phyloP scores from a whole-genome alignment of 2,329 filamentous ascomycete species.

The Hypocreales sp. region DNA sequence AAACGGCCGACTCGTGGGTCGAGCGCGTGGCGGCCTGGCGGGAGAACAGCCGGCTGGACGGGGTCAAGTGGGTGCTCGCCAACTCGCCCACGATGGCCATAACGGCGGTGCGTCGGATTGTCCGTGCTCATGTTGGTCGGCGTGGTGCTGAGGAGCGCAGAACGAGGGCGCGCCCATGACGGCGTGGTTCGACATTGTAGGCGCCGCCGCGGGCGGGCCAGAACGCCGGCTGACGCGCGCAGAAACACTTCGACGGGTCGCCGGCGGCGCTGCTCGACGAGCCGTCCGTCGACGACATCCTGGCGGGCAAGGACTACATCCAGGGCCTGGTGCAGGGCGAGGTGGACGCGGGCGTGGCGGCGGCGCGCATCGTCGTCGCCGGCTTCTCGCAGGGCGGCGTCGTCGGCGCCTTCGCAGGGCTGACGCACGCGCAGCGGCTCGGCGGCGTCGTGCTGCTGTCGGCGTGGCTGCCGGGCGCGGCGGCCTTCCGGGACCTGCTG shows the following conservation, averaged over 20 bases:
- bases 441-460: conserved; percentile 71
- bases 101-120: conserved; percentile 25
- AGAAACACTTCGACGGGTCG: too few relatives aligned
- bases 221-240: conserved; percentile 53
- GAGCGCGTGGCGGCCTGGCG: conserved; percentile 72
- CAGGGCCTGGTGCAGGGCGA: conserved; percentile 62
- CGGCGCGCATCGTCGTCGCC: conserved; percentile 65
- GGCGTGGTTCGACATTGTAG: conserved; percentile 63
- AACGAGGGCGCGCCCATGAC: conserved; percentile 66
- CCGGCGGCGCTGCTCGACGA: background rate
- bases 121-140: background rate
- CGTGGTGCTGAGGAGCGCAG: too few relatives aligned
- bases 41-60: conserved; percentile 57
- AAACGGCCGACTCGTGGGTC: conserved; percentile 59
- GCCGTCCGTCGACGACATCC: conserved; percentile 23
- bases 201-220: conserved; percentile 15
- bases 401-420: conserved; percentile 59
- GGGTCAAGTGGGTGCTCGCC: conserved; percentile 79
- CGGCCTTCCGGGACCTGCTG: conserved; percentile 21
- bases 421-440: conserved; percentile 50
- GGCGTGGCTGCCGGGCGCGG: conserved; percentile 54
- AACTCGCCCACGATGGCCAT: conserved; percentile 71
- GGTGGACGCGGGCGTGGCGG: conserved; percentile 60
- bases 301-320: conserved; percentile 54
- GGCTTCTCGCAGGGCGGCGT: conserved; percentile 72